Conservation (phyloP, 257 asterid genomes). For the Salvia rosmarinus region DNA sequence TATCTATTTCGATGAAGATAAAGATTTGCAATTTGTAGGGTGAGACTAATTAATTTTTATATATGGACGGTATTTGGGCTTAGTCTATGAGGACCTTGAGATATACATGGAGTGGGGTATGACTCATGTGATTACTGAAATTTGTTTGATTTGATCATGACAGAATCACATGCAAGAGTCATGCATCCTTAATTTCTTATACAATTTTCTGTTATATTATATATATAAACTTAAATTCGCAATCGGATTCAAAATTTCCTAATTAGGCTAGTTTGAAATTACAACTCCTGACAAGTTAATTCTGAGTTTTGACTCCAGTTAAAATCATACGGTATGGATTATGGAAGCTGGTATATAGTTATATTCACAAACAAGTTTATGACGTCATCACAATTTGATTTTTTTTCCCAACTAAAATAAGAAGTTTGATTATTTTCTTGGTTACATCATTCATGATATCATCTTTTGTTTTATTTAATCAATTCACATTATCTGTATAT, state of each 20-base stretch:
- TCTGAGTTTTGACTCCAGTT: neutral
- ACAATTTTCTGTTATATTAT: neutral
- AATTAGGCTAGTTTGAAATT: neutral
- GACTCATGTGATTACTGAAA: constrained; percentile 23
- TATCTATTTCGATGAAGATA: neutral
- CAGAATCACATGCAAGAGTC: constrained; percentile 35
- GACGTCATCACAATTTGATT: too few relatives aligned
- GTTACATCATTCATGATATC: too few relatives aligned
- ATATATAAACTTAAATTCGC: neutral
- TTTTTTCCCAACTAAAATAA: too few relatives aligned
- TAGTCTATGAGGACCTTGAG: constrained; percentile 6
- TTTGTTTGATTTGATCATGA: constrained; percentile 30
- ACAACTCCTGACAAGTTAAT: neutral
- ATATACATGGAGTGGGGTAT: constrained; percentile 31
- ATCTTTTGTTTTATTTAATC: too few relatives aligned
- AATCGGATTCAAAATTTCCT: neutral
- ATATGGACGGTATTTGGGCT: neutral
- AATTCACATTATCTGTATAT: too few relatives aligned
- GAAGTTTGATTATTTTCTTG: too few relatives aligned
- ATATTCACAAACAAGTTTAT: too few relatives aligned
- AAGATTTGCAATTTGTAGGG: neutral
- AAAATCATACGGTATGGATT: too few relatives aligned
- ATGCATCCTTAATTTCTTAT: constrained; percentile 13
- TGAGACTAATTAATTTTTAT: neutral
- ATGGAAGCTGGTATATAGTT: too few relatives aligned